Evolutionary conservation across 2,329 filamentous ascomycete species (phyloP), one percentile per base, ranked within the genome.

Genomic region (Aspergillus pseudonomiae): DNA sequence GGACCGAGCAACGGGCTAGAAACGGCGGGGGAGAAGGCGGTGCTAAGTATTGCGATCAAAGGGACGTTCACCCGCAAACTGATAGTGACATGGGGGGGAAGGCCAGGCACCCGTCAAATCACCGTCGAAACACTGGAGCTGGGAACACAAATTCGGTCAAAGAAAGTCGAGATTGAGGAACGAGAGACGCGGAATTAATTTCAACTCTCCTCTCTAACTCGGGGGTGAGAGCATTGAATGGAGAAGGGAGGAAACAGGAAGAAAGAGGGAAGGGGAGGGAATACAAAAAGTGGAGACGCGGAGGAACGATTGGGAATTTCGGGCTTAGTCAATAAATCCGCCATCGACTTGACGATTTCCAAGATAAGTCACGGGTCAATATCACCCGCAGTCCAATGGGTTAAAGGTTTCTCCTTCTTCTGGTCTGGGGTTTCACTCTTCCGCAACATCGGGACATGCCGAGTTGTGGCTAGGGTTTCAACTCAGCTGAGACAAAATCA

Each of bases 41-140:
- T 65, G 63, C 60, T 66, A 57, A 19, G 14, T 16, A 41, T 63
- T 70, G 65, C 61, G 50, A 64, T 66, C 59, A 71, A 62, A 57
- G 65, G 67, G 63, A 70, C 48, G 61, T 70, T 62, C 67, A 72
- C 68, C 67, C 68, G 69, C 69, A 68, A 65, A 73, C 66, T 61
- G 63, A 67, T 62, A 58, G 65, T 62, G 65, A 62, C 64, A 64
- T 67, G 57, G 55, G 60, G 60, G 1, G 57, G 19, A 53, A 12
- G n/a, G 21, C 45, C 34, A 59, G n/a, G 21, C 21, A 50, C 50
- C 26, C 24, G 55, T 43, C 52, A 55, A 55, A 55, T 55, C 52
- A 55, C 32, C 14, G 52, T 16, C n/a, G 62, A 50, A 64, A 52
- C 63, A 56, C 67, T 60, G 6, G 34, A 41, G 60, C 56, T 63